Evolutionary conservation across 2,329 filamentous ascomycete genomes (phyloP).

Genomic region (Neofusicoccum kwambonambiense): DNA sequence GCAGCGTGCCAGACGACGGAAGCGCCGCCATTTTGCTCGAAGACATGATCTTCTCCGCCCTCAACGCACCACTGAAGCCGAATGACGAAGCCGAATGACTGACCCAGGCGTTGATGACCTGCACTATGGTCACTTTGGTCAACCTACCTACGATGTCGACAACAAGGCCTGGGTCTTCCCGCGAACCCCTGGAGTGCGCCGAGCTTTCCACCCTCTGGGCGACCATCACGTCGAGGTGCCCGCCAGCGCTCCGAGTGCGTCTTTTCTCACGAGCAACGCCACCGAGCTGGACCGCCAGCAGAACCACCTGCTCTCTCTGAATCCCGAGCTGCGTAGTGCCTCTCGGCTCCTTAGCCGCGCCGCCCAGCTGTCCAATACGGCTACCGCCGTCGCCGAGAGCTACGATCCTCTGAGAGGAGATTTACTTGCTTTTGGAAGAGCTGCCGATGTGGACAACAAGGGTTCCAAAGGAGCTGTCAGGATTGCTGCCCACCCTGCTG

Average conservation of each 20-base stretch:
- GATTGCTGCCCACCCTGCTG: slow-evolving; percentile 34
- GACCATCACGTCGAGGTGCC: neutral
- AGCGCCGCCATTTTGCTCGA: neutral
- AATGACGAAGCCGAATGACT: slow-evolving; percentile 63
- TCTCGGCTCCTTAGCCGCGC: slow-evolving; percentile 26
- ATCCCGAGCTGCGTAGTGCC: slow-evolving; percentile 30
- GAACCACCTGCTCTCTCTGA: slow-evolving; percentile 22
- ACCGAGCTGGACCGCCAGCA: slow-evolving; percentile 16
- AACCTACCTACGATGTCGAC: slow-evolving; percentile 49
- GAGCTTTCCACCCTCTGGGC: slow-evolving; percentile 22
- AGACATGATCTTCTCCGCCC: slow-evolving; percentile 7
- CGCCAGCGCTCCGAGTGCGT: neutral
- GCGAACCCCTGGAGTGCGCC: slow-evolving; percentile 29
- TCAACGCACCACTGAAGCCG: slow-evolving; percentile 37
- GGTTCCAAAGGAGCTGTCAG: slow-evolving; percentile 27
- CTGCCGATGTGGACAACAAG: slow-evolving; percentile 44
- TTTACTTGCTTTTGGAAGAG: slow-evolving; percentile 58
- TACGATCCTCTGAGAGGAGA: slow-evolving; percentile 43
- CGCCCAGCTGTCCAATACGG: slow-evolving; percentile 30
- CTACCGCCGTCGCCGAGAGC: slow-evolving; percentile 28
- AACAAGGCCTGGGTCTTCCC: slow-evolving; percentile 51
- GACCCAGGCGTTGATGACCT: slow-evolving; percentile 50
- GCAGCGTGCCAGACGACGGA: neutral
- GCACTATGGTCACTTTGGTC: slow-evolving; percentile 55
- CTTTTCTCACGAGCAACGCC: slow-evolving; percentile 12